phyloP scores from a whole-genome alignment of 208 protist genomes.

The Leishmania aethiopica region DNA sequence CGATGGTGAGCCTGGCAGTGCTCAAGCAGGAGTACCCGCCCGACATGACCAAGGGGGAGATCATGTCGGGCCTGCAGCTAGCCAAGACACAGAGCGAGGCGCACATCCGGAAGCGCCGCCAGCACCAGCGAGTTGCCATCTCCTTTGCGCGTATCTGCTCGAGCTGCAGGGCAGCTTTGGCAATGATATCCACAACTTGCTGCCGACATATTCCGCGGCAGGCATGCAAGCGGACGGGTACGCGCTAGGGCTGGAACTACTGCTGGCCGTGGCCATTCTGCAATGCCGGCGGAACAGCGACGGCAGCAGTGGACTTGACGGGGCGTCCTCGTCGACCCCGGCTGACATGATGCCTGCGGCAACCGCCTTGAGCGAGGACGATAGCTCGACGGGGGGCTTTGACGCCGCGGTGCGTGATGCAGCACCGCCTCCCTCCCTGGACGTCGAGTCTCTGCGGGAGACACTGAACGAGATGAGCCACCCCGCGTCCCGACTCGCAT shows the following conservation, averaged over 20 bases:
- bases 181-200: slow-evolving; percentile 11
- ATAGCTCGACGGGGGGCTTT: background rate
- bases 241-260: slow-evolving; percentile 31
- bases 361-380: slow-evolving; percentile 11
- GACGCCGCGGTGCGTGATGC: background rate
- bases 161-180: slow-evolving; percentile 49
- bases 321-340: background rate
- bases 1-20: slow-evolving; percentile 17
- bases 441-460: slow-evolving; percentile 13
- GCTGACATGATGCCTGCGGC: background rate
- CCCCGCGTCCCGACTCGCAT: slow-evolving; percentile 12
- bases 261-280: slow-evolving; percentile 36
- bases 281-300: background rate
- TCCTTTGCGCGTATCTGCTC: slow-evolving; percentile 29
- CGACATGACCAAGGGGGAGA: slow-evolving; percentile 17
- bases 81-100: background rate
- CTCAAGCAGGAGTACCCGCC: slow-evolving; percentile 18
- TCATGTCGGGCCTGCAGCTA: slow-evolving; percentile 11
- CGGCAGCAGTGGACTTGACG: background rate
- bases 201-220: slow-evolving; percentile 3
- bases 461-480: slow-evolving; percentile 24
- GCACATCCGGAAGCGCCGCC: slow-evolving; percentile 9
- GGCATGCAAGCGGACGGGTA: slow-evolving; percentile 28
- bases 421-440: background rate
- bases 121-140: slow-evolving; percentile 28